Evolutionary conservation across 148 eudicot genomes (phyloP).

Genomic region (Vaccinium macrocarpon): DNA sequence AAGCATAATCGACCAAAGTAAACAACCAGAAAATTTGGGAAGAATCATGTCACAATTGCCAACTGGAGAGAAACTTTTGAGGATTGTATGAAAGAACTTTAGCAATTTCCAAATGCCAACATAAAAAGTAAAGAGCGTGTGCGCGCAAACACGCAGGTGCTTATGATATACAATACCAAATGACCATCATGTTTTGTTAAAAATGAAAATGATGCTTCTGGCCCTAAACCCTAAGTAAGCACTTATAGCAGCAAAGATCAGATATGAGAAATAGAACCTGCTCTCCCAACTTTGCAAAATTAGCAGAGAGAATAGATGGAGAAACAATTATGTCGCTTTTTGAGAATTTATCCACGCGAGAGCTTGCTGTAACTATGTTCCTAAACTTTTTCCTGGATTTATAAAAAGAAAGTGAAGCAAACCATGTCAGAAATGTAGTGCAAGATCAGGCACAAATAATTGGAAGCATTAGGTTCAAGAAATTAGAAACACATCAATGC

Average conservation of each 20-base stretch:
- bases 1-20: not conserved
- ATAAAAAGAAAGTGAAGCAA: slow-evolving; percentile 6
- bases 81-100: not conserved
- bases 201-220: not conserved
- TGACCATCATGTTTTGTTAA: not conserved
- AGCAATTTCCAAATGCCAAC: not conserved
- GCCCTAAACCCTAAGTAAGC: not conserved
- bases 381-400: slow-evolving; percentile 56
- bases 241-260: slow-evolving; percentile 13
- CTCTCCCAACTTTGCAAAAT: slow-evolving; percentile 93
- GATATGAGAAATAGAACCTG: slow-evolving; percentile 50
- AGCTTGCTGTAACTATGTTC: slow-evolving; percentile 68
- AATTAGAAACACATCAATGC: not conserved
- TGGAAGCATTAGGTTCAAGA: not conserved
- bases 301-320: slow-evolving; percentile 97
- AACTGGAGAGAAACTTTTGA: not conserved
- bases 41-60: not conserved
- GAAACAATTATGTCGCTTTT: slow-evolving; percentile 95
- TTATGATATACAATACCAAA: not conserved
- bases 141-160: too few relatives aligned
- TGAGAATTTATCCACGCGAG: slow-evolving; percentile 93
- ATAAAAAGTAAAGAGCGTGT: not conserved
- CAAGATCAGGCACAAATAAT: slow-evolving; percentile 1
- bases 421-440: not conserved
- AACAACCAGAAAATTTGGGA: not conserved